Evolutionary conservation across 331 rosid species (phyloP).

Genomic region (Malus hybrid): DNA sequence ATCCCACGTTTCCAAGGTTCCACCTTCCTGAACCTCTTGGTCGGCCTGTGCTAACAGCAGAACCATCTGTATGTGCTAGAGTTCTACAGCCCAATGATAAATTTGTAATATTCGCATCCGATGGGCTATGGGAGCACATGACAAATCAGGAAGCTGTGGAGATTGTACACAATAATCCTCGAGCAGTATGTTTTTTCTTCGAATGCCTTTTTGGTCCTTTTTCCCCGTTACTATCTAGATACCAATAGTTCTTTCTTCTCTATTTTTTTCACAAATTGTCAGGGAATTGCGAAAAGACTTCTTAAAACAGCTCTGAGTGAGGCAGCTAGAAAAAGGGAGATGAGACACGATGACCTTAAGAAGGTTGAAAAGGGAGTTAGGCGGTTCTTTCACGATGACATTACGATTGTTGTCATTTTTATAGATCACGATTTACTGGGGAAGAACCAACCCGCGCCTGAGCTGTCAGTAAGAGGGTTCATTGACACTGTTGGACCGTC

Average conservation of each 20-base stretch:
- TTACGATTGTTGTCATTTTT: constrained; percentile 67
- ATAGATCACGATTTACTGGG: constrained; percentile 51
- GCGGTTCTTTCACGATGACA: constrained; percentile 73
- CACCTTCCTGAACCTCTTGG: constrained; percentile 42
- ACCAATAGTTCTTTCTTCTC: neutral
- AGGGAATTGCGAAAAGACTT: constrained; percentile 79
- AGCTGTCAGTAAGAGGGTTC: constrained; percentile 67
- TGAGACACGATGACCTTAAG: constrained; percentile 71
- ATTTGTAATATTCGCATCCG: constrained; percentile 70
- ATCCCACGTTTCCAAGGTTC: constrained; percentile 70
- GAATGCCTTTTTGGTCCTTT: neutral
- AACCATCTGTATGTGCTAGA: constrained; percentile 40
- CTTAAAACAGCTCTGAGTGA: constrained; percentile 50
- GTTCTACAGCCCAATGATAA: constrained; percentile 30
- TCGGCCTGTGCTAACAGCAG: constrained; percentile 45
- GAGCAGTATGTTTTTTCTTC: constrained; percentile 33
- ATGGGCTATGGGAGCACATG: constrained; percentile 88
- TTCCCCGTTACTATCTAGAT: neutral
- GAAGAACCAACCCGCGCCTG: constrained; percentile 41
- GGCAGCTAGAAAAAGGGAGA: constrained; percentile 67
- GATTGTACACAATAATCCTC: constrained; percentile 56
- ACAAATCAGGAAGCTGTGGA: constrained; percentile 75
- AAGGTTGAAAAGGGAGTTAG: constrained; percentile 59
- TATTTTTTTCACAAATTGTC: constrained; percentile 5
- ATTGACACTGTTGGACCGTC: constrained; percentile 60